These are phyloP conservation scores for Symbiodinium natans DNA, from an alignment of 73 alveolate genomes.

Conservation along the genomic window DNA sequence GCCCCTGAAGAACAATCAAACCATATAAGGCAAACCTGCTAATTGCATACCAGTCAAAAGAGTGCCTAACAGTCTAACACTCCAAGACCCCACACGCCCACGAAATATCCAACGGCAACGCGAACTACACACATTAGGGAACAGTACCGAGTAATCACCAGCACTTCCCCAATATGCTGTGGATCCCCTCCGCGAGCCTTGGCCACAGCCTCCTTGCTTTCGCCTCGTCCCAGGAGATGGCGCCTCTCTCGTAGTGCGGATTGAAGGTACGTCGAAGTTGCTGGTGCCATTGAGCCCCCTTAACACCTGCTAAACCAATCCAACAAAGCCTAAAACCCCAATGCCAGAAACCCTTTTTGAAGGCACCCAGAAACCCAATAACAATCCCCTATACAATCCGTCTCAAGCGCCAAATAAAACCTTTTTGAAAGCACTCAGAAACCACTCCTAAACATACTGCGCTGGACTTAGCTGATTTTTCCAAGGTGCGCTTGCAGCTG, in stretches of 20 bases:
- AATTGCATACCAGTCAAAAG: background rate
- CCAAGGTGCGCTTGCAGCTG: background rate
- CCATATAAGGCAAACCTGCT: background rate
- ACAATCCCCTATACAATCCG: background rate
- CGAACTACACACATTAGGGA: no score
- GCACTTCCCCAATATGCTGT: no score
- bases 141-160: no score
- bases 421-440: no score
- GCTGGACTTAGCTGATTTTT: no score
- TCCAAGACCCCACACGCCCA: background rate
- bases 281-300: no score
- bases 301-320: background rate
- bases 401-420: background rate
- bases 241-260: background rate
- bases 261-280: background rate
- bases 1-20: background rate
- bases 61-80: background rate
- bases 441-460: no score
- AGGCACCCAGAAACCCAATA: background rate
- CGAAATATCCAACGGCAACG: no score
- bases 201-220: slow-evolving; percentile 1
- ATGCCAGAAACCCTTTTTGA: background rate
- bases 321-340: no score
- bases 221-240: background rate
- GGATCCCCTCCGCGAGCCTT: background rate